These are phyloP conservation scores for Fragosphaeria purpurea DNA, from an alignment of 2,329 filamentous ascomycete species.

Conservation along the genomic window DNA sequence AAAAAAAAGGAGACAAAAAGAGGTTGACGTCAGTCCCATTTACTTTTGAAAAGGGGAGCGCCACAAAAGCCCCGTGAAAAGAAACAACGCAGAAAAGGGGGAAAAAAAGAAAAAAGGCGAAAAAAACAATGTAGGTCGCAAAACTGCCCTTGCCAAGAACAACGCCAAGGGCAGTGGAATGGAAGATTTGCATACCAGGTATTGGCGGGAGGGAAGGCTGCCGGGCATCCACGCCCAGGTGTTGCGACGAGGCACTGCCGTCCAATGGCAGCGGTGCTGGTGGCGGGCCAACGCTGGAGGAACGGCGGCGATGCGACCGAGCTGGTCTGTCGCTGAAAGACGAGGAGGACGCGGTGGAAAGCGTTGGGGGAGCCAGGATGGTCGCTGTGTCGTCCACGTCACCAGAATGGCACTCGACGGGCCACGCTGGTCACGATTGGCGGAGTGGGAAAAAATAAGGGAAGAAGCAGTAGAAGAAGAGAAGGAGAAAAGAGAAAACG, in stretches of 20 bases:
- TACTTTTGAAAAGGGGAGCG: too few relatives aligned
- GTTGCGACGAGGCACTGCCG: conserved; percentile 21
- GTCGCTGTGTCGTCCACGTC: conserved; percentile 17
- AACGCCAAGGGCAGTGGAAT: neutral
- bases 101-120: neutral
- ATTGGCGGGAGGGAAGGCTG: conserved; percentile 40
- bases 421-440: conserved; percentile 13
- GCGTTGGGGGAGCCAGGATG: conserved; percentile 42
- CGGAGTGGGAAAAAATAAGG: neutral
- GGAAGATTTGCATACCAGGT: conserved; percentile 34
- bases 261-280: conserved; percentile 23
- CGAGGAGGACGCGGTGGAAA: conserved; percentile 41
- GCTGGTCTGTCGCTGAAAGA: conserved; percentile 40
- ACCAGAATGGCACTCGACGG: conserved; percentile 17
- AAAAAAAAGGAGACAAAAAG: neutral
- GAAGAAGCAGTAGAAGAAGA: neutral
- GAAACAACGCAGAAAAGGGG: neutral
- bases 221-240: conserved; percentile 30
- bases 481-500: neutral
- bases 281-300: conserved; percentile 12
- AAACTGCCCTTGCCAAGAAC: too few relatives aligned
- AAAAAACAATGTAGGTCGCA: neutral
- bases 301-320: conserved; percentile 35
- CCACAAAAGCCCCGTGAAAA: conserved; percentile 1
- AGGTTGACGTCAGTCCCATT: neutral